Conservation (phyloP, 805 yeast genomes). For the Nakazawaea ishiwadae region DNA sequence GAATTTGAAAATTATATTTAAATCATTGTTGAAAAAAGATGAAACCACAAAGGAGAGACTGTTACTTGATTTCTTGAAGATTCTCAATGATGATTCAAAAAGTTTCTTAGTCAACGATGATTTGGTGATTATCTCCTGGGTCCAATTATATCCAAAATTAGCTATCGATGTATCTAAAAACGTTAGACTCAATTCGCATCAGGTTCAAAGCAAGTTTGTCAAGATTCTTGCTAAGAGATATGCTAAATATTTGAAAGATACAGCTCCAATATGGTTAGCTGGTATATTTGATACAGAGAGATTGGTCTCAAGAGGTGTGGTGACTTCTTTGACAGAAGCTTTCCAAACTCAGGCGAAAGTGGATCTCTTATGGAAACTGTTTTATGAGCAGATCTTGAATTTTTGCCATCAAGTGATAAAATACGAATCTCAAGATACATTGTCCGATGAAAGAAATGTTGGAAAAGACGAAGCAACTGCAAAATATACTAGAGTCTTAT, state of each 20-base stretch:
- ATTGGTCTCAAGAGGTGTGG: conserved; percentile 48
- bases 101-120: conserved; percentile 37
- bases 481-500: conserved; percentile 55
- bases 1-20: conserved; percentile 59
- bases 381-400: conserved; percentile 50
- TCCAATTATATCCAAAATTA: conserved; percentile 78
- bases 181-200: conserved; percentile 61
- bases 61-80: conserved; percentile 44
- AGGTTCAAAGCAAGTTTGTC: conserved; percentile 55
- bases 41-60: conserved; percentile 84
- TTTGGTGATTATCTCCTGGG: conserved; percentile 57
- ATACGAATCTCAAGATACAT: conserved; percentile 53
- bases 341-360: conserved; percentile 56
- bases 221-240: conserved; percentile 46
- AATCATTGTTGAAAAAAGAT: conserved; percentile 72
- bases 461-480: conserved; percentile 60
- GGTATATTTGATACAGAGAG: conserved; percentile 72
- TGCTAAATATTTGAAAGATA: conserved; percentile 62
- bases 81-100: conserved; percentile 10
- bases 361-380: conserved; percentile 55
- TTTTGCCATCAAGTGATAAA: conserved; percentile 48
- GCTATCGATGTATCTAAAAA: conserved; percentile 65
- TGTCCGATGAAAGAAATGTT: conserved; percentile 72
- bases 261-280: conserved; percentile 68
- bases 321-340: conserved; percentile 40